phyloP scores from a whole-genome alignment of 164 flowering plant genomes.

The Magnolia officinalis region DNA sequence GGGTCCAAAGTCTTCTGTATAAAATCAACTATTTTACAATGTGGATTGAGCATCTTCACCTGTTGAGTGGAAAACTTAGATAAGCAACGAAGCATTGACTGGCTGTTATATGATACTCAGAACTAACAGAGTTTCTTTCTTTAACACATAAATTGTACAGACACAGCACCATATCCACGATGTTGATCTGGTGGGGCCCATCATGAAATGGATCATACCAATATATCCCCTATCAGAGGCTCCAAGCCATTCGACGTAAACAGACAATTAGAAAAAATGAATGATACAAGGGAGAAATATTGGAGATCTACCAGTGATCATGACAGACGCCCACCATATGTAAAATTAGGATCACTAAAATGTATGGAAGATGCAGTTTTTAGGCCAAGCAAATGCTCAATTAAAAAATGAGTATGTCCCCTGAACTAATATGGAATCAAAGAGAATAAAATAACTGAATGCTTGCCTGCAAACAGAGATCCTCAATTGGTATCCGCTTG shows the following conservation, averaged over 20 bases:
- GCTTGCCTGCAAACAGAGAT: constrained; percentile 89
- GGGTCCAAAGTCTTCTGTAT: constrained; percentile 79
- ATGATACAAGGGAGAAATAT: background rate
- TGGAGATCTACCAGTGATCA: background rate
- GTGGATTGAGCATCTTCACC: constrained; percentile 85
- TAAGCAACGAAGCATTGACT: constrained; percentile 3
- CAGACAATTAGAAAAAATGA: background rate
- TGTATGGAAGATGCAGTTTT: background rate
- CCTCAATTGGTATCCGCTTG: constrained; percentile 88
- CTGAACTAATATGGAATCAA: background rate
- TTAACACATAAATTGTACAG: background rate
- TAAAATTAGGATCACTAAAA: background rate
- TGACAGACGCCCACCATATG: background rate
- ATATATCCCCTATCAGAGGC: background rate
- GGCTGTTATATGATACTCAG: background rate
- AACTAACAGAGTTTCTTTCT: background rate
- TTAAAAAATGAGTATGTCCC: too few relatives aligned
- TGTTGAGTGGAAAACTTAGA: constrained; percentile 20
- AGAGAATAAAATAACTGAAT: background rate
- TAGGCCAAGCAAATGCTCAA: background rate
- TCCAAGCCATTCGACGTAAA: background rate
- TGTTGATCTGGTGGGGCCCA: background rate
- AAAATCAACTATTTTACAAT: constrained; percentile 60
- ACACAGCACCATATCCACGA: background rate
- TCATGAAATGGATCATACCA: background rate